Evolutionary conservation across 306 rosid genomes (phyloP), one percentile per base, ranked within the genome.

Genomic region (Cyclanthera cordifolia): DNA sequence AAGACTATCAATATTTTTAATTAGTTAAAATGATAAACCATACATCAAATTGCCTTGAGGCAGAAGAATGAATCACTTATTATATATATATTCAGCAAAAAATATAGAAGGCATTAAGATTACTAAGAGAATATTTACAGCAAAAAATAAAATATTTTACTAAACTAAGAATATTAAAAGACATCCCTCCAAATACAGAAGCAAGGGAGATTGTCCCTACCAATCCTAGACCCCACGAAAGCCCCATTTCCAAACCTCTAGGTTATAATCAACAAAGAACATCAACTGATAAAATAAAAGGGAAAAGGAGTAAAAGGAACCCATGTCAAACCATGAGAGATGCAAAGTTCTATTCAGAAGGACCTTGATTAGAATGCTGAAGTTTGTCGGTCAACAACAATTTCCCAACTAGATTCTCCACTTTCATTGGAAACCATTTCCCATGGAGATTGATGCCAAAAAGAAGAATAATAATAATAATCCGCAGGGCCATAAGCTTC

Each of bases 11-110:
- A 25, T 20, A 55, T 55, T 25, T 5, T 12, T 13, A 12, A 25
- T 55, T 55, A 13, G 37, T 55, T 55, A 20, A 39, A 61, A 20
- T 37, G 69, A 61, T 64, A 43, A 39, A 43, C 70, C 45, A 58
- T 30, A 10, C 4, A 19, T 27, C 70, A 11, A 39, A 64, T 41
- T 64, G 45, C 28, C 20, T 6, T 64, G 65, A 57, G 34, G 45
- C 13, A 15, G 43, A 28, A 57, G 10, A 32, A 32, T 0, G 37
- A 32, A n/a, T n/a, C n/a, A n/a, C n/a, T n/a, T n/a, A n/a, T n/a
- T n/a, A n/a, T n/a, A n/a, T n/a, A n/a, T n/a, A n/a, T n/a, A n/a
- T n/a, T n/a, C n/a, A n/a, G n/a, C n/a, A n/a, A n/a, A n/a, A n/a
- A n/a, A 17, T 5, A 50, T 50, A 50, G 7, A 50, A 50, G 6